Evolutionary conservation across 805 yeast species (phyloP).

Genomic region (Kodamaea leandrae): DNA sequence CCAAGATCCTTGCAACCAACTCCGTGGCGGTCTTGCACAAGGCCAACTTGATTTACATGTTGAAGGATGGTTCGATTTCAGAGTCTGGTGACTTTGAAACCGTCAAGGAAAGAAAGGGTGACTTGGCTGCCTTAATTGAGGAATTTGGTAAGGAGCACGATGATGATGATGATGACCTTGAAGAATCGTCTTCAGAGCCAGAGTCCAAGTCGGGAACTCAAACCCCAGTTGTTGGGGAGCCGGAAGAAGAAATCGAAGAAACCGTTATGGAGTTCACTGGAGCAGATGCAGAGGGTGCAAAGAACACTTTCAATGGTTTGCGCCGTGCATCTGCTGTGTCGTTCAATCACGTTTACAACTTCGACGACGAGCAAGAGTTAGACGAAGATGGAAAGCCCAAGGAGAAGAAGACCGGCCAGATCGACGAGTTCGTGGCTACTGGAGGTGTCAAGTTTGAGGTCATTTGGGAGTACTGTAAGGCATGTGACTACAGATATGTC

Average conservation of each 20-base stretch:
- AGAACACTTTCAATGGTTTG: conserved; percentile 5
- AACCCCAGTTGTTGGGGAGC: neutral
- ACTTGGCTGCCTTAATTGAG: conserved; percentile 21
- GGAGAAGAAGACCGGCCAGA: conserved; percentile 13
- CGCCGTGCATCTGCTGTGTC: conserved; percentile 26
- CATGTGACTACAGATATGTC: conserved; percentile 39
- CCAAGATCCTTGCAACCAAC: conserved; percentile 39
- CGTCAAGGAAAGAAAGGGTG: conserved; percentile 19
- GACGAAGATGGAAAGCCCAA: conserved; percentile 13
- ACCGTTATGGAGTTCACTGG: conserved; percentile 8
- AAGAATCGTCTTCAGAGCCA: conserved; percentile 1
- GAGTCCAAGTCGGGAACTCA: conserved; percentile 1
- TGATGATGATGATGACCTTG: conserved; percentile 9
- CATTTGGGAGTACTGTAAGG: conserved; percentile 53
- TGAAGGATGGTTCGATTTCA: conserved; percentile 27
- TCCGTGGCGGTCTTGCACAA: conserved; percentile 35
- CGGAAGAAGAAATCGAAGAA: conserved; percentile 5
- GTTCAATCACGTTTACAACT: conserved; percentile 22
- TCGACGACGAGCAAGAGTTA: conserved; percentile 13
- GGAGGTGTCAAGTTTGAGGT: conserved; percentile 59
- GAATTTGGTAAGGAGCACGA: conserved; percentile 19
- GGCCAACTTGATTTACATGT: conserved; percentile 32
- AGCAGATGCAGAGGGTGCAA: conserved; percentile 5
- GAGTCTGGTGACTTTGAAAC: conserved; percentile 28
- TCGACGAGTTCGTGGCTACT: conserved; percentile 43